Evolutionary conservation across 805 yeast genomes (phyloP), one percentile per base, ranked within the genome.

Genomic region (Priceomyces carsonii): DNA sequence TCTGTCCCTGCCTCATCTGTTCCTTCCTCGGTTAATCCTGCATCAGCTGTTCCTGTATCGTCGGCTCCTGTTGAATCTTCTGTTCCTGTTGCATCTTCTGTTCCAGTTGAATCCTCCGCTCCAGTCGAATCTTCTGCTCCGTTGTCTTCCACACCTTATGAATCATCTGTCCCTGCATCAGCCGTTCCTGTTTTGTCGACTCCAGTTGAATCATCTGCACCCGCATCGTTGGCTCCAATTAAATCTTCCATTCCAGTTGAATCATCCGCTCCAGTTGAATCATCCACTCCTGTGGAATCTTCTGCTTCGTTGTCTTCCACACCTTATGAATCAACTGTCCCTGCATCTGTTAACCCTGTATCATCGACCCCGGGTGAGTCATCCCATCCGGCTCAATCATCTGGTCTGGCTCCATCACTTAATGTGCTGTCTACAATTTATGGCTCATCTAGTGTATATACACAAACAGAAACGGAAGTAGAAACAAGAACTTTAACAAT

Each of bases 221-320:
- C 9, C 15, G 22, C 17, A 15, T 23, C 18, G 21, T 14, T 4
- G n/a, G 6, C 8, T 28, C n/a, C n/a, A n/a, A n/a, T n/a, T n/a
- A n/a, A n/a, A n/a, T n/a, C n/a, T n/a, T n/a, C n/a, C n/a, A n/a
- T 35, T 20, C 38, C 33, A 26, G 22, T 12, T 17, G 14, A 14
- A 18, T 35, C 34, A 34, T 8, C 37, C 4, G 10, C 16, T 12
- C 6, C 15, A 13, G 17, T 30, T 12, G 25, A 24, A 6, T 9
- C 30, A 8, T 19, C 15, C 9, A n/a, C 30, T 13, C 21, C 36
- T 4, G 22, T n/a, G 15, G 15, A n/a, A 18, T 28, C 20, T 9
- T 8, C n/a, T 13, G 31, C 20, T 6, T 7, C n/a, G 5, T 13
- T 13, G 5, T 29, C 33, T 29, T n/a, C 24, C 9, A 4, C 26